Evolutionary conservation across 2,329 filamentous ascomycete species (phyloP).

Genomic region (Sporothrix mexicana): DNA sequence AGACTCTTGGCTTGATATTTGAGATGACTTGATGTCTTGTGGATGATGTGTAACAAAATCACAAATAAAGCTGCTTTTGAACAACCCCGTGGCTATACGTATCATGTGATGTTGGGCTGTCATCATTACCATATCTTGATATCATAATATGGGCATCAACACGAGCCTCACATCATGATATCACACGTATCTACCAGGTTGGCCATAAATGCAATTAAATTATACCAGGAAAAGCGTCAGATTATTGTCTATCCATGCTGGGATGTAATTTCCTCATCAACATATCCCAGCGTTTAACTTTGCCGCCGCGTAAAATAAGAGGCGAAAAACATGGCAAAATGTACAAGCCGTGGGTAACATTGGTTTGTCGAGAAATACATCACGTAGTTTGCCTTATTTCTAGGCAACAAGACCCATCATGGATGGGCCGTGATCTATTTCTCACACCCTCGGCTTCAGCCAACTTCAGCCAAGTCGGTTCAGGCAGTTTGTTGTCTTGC

Average conservation of each 20-base stretch:
- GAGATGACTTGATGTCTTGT: background rate
- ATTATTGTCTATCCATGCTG: background rate
- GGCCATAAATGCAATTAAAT: background rate
- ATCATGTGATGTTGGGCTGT: too few species aligned
- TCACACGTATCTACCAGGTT: background rate
- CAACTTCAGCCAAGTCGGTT: slow-evolving; percentile 17
- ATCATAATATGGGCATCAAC: background rate
- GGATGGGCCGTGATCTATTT: slow-evolving; percentile 24
- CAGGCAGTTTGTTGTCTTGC: background rate
- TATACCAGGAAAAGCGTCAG: background rate
- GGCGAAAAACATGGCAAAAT: background rate
- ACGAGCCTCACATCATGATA: background rate
- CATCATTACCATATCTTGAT: background rate
- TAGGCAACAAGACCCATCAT: background rate
- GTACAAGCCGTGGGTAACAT: background rate
- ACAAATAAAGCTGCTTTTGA: too few species aligned
- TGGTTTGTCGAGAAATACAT: background rate
- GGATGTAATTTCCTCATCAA: background rate
- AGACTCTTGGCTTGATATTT: slow-evolving; percentile 5
- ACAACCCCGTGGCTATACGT: too few species aligned
- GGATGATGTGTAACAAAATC: background rate
- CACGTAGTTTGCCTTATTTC: background rate
- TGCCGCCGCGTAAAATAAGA: background rate
- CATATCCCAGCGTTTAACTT: background rate
- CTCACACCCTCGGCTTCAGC: slow-evolving; percentile 12